A percentile compares a stretch with the other conserved stretches of the same genome.
Conservation (phyloP, 2,329 filamentous ascomycete genomes). For the Cercospora zeina region DNA sequence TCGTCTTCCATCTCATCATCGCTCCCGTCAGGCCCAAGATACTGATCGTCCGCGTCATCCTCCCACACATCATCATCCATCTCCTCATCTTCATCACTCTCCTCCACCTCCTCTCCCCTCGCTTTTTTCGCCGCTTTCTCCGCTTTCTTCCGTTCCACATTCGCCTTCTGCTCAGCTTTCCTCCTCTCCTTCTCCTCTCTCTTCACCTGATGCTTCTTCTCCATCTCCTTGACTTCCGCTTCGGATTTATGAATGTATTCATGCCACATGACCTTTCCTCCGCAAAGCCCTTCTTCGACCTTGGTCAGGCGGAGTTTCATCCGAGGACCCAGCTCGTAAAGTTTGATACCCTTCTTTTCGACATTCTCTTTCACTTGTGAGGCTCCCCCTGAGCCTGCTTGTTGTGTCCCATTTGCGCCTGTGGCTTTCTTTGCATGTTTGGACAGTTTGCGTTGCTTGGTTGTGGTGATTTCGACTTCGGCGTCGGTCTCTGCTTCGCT, state of each 20-base stretch:
- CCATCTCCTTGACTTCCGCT: slow-evolving; percentile 73
- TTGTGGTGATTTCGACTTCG: slow-evolving; percentile 78
- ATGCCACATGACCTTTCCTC: slow-evolving; percentile 95
- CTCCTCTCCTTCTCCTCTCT: slow-evolving; percentile 79
- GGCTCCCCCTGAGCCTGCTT: background rate
- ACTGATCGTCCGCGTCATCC: slow-evolving; percentile 33
- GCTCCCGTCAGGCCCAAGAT: slow-evolving; percentile 23
- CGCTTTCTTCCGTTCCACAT: slow-evolving; percentile 82
- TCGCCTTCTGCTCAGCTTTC: slow-evolving; percentile 80
- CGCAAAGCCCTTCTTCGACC: slow-evolving; percentile 90
- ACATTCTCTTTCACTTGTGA: slow-evolving; percentile 53
- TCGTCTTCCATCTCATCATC: slow-evolving; percentile 28
- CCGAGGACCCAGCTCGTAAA: slow-evolving; percentile 87
- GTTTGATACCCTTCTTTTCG: slow-evolving; percentile 83
- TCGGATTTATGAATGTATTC: slow-evolving; percentile 86
- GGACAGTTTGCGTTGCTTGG: slow-evolving; percentile 63
- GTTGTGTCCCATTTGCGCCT: slow-evolving; percentile 39
- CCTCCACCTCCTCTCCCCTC: slow-evolving; percentile 47
- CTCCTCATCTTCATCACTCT: slow-evolving; percentile 44
- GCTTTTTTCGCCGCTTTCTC: slow-evolving; percentile 55
- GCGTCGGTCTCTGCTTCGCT: slow-evolving; percentile 93
- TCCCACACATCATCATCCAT: slow-evolving; percentile 50
- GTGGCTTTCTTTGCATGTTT: slow-evolving; percentile 45
- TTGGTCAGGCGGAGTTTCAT: slow-evolving; percentile 89
- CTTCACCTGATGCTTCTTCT: slow-evolving; percentile 77